Base-by-base conservation (phyloP, 352 stramenopile species). In the Thalassiosira hispida region DNA sequence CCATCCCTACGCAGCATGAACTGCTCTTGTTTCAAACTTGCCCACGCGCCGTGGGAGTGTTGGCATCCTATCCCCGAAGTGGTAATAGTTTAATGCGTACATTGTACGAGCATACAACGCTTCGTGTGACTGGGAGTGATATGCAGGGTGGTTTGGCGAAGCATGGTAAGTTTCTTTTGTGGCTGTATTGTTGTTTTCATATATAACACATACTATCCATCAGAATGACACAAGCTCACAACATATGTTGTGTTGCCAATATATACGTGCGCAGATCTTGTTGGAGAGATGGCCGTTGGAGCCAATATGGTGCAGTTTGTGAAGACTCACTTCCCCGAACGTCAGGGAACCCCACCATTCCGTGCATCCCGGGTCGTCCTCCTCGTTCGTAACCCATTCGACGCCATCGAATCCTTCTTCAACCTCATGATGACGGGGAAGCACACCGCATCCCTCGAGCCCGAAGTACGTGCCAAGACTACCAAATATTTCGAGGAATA, bases 371-470 rank as follows among this genome's bases (percentile, higher is more conserved):
- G 89, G 16, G 87, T 80, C 22, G 88, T 97, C 40, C 64, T 97
- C 14, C 72, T 97, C 4, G 86, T 97, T 65, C 92, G 97, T 56
- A 99, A 99, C 81, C 97, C 2, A 31, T 99, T 97, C 90, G 97
- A 99, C 91, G 95, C 96, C n/a, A 98, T 99, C 83, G 96, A 99
- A 70, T 98, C 96, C 47, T 99, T 99, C 87, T 99, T 98, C 77
- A 99, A 99, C 88, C 97, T 99, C 90, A 90, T 87, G 74, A 81
- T 84, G 35, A 94, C 84, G 1, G 89, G 85, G 46, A 85, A 61
- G 8, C 89, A 94, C 60, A 91, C 83, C 0, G 71, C 79, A 18
- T 82, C 77, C 52, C 51, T 94, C 1, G 78, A 75, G 11, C 60
- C 86, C 18, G 79, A 90, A 55, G 65, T 90, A 23, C 83, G 87